A percentile compares a stretch with the other conserved stretches of the same genome.
These are phyloP conservation scores for Sambucus nigra DNA, from an alignment of 129 eudicot species.

Conservation along the genomic window DNA sequence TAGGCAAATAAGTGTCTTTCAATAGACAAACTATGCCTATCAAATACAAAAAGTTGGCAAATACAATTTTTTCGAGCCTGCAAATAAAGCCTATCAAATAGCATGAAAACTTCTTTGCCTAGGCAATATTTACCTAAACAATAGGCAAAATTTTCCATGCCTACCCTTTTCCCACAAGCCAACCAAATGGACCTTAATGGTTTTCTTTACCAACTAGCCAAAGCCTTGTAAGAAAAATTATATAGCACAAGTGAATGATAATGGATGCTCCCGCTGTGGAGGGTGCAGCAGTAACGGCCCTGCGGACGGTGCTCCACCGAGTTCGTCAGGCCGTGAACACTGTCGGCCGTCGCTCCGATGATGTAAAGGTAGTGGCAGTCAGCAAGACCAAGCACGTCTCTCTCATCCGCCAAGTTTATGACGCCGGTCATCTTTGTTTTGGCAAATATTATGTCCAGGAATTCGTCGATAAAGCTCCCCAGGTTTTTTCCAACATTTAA, in stretches of 20 bases:
- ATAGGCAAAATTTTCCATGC: too few species aligned
- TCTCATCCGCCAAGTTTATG: constrained; percentile 66
- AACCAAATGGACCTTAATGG: too few species aligned
- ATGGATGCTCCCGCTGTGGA: constrained; percentile 69
- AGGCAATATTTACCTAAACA: too few species aligned
- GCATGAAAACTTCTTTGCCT: too few species aligned
- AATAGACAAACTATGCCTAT: too few species aligned
- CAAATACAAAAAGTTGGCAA: too few species aligned
- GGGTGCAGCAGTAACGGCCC: constrained; percentile 52
- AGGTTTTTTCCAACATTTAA: constrained; percentile 38
- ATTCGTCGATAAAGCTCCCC: constrained; percentile 79
- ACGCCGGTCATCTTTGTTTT: constrained; percentile 81
- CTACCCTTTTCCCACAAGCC: too few species aligned
- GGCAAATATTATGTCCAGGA: constrained; percentile 94
- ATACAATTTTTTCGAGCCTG: too few species aligned
- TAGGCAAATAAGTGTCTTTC: too few species aligned
- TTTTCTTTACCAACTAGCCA: too few species aligned
- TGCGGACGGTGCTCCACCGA: constrained; percentile 68
- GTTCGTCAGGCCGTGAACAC: constrained; percentile 67
- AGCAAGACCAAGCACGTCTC: constrained; percentile 79
- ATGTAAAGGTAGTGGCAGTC: constrained; percentile 76
- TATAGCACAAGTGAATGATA: not conserved
- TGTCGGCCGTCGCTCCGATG: constrained; percentile 55
- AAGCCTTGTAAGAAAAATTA: not conserved
- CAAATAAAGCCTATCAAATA: too few species aligned